A percentile compares a stretch with the other conserved stretches of the same genome.
These are phyloP conservation scores for Kluyveromyces marxianus DNA, from an alignment of 1,139 yeast genomes.

Conservation along the genomic window DNA sequence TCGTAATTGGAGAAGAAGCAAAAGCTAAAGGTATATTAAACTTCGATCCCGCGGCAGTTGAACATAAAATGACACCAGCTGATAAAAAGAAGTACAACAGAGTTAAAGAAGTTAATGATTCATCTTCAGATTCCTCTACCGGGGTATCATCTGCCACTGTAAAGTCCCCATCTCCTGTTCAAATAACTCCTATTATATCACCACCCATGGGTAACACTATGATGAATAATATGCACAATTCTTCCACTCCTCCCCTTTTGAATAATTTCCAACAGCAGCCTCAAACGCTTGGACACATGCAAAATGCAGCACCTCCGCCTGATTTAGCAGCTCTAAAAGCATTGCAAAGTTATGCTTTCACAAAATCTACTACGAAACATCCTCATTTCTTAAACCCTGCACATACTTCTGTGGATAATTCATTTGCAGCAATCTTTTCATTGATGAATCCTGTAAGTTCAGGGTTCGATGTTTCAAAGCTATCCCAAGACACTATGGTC, in stretches of 20 bases:
- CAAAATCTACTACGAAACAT: constrained; percentile 16
- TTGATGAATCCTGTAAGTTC: constrained; percentile 56
- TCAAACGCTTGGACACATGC: neutral
- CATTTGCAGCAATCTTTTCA: constrained; percentile 43
- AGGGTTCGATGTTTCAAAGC: constrained; percentile 58
- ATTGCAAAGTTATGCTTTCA: constrained; percentile 25
- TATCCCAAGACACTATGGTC: constrained; percentile 59
- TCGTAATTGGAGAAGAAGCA: constrained; percentile 29
- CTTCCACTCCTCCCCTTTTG: neutral
- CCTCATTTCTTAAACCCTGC: constrained; percentile 31
- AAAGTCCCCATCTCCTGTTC: constrained; percentile 6
- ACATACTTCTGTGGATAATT: constrained; percentile 32
- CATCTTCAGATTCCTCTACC: neutral
- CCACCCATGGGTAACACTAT: neutral
- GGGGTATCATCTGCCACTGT: constrained; percentile 7
- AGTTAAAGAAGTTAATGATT: constrained; percentile 2
- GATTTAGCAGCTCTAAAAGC: constrained; percentile 13
- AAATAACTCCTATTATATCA: neutral
- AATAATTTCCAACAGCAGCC: neutral
- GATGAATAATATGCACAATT: neutral
- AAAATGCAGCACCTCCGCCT: neutral
- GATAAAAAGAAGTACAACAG: constrained; percentile 19
- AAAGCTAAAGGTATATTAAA: constrained; percentile 29
- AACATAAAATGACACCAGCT: constrained; percentile 19
- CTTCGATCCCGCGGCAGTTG: constrained; percentile 19